These are phyloP conservation scores for Pseudotulostoma volvatum DNA, from an alignment of 495 filamentous ascomycete species.

Conservation along the genomic window DNA sequence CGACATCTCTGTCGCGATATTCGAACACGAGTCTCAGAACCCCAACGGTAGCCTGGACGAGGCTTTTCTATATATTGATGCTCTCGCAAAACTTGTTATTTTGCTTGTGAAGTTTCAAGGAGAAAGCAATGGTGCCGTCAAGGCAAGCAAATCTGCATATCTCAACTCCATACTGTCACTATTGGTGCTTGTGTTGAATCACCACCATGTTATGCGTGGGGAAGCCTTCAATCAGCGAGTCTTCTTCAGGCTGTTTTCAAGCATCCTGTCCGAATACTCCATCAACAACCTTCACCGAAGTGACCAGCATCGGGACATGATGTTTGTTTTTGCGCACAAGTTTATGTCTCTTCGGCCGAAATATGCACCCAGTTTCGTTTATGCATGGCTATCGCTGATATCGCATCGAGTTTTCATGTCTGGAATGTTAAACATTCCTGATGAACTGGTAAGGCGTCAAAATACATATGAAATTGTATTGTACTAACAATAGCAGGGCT, in stretches of 20 bases:
- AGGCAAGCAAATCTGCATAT: slow-evolving; percentile 43
- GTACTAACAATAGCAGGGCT: slow-evolving; percentile 34
- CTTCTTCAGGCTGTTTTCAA: slow-evolving; percentile 83
- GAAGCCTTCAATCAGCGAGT: slow-evolving; percentile 75
- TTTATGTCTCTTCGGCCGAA: slow-evolving; percentile 60
- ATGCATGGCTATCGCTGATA: slow-evolving; percentile 68
- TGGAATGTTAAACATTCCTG: slow-evolving; percentile 50
- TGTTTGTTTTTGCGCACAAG: slow-evolving; percentile 56
- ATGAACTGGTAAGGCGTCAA: slow-evolving; percentile 26
- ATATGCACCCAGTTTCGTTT: slow-evolving; percentile 64
- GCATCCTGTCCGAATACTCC: slow-evolving; percentile 56
- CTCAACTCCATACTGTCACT: slow-evolving; percentile 61
- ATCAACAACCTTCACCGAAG: slow-evolving; percentile 27
- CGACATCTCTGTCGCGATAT: slow-evolving; percentile 58
- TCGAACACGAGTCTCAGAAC: slow-evolving; percentile 47
- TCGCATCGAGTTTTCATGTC: slow-evolving; percentile 81
- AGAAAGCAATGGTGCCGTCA: slow-evolving; percentile 39
- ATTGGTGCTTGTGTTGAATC: slow-evolving; percentile 63
- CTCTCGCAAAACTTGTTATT: slow-evolving; percentile 70
- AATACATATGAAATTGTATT: slow-evolving; percentile 2
- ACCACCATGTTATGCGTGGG: slow-evolving; percentile 66
- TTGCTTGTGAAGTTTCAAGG: slow-evolving; percentile 55
- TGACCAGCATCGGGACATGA: slow-evolving; percentile 48
- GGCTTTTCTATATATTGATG: slow-evolving; percentile 62
- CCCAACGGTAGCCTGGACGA: slow-evolving; percentile 47